Conservation (phyloP, 2,329 filamentous ascomycete genomes). For the Onygenales sp. region DNA sequence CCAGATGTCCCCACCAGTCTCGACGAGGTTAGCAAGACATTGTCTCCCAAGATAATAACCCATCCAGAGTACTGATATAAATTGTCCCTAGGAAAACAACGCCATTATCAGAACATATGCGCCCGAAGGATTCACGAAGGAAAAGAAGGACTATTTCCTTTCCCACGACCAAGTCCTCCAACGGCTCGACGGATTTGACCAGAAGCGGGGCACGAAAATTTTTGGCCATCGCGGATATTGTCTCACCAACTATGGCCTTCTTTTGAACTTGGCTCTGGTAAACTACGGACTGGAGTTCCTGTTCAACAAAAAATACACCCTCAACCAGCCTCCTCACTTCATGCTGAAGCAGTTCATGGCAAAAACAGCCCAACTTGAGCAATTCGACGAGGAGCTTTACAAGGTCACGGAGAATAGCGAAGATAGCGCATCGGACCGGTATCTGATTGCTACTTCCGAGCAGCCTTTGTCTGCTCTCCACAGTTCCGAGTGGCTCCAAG, state of each 20-base stretch:
- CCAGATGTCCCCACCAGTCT: constrained; percentile 73
- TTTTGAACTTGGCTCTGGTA: constrained; percentile 84
- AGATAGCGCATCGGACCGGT: constrained; percentile 81
- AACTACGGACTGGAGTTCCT: constrained; percentile 94
- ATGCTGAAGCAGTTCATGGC: constrained; percentile 95
- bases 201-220: constrained; percentile 84
- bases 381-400: constrained; percentile 97
- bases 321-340: constrained; percentile 82
- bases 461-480: constrained; percentile 92
- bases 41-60: background rate
- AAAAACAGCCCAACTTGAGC: constrained; percentile 92
- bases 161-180: constrained; percentile 93
- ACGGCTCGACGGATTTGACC: constrained; percentile 82
- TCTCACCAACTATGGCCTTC: constrained; percentile 78
- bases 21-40: constrained; percentile 52
- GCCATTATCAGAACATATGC: constrained; percentile 66
- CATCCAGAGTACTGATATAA: background rate
- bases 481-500: constrained; percentile 83
- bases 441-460: constrained; percentile 74
- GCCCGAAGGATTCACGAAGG: constrained; percentile 62
- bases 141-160: constrained; percentile 62
- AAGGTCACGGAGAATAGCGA: constrained; percentile 73
- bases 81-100: constrained; percentile 60
- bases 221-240: constrained; percentile 94
- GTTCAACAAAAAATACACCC: constrained; percentile 66